Conservation (phyloP, 805 yeast genomes). For the Ogataea nitratoaversa region DNA sequence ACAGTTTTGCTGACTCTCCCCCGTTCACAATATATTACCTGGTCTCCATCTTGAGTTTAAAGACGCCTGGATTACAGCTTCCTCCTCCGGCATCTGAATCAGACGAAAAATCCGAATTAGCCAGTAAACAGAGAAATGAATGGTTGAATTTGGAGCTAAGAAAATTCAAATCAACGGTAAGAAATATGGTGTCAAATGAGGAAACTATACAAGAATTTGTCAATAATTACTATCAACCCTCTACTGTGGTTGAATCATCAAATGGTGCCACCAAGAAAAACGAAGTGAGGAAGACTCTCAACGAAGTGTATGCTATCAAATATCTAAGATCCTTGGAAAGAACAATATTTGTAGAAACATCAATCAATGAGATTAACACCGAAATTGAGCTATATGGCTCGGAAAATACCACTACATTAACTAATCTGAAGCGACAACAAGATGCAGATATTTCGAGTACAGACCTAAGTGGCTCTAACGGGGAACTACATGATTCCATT, state of each 20-base stretch:
- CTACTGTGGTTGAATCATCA: background rate
- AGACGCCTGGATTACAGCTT: conserved; percentile 13
- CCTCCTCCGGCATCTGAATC: conserved; percentile 1
- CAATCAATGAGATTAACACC: conserved; percentile 16
- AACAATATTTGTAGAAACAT: conserved; percentile 22
- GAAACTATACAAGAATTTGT: conserved; percentile 10
- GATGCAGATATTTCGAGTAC: background rate
- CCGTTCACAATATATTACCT: conserved; percentile 28
- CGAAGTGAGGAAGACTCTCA: background rate
- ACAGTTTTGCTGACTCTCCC: conserved; percentile 22
- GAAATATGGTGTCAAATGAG: conserved; percentile 15
- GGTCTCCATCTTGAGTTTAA: conserved; percentile 11
- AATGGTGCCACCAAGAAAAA: background rate
- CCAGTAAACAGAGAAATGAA: background rate
- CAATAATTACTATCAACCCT: conserved; percentile 13
- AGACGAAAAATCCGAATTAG: background rate
- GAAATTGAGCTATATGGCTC: conserved; percentile 18
- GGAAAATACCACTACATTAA: conserved; percentile 6
- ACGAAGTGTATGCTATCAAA: conserved; percentile 21
- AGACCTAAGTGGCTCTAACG: background rate
- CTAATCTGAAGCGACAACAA: background rate
- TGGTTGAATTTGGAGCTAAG: background rate
- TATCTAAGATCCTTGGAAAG: conserved; percentile 23
- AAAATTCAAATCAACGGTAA: conserved; percentile 12
- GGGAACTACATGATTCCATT: conserved; percentile 4